Percentiles rank a stretch among this genome's conserved stretches.
Conservation (phyloP, 768 basidiomycete genomes). For the Termitomyces sp. region DNA sequence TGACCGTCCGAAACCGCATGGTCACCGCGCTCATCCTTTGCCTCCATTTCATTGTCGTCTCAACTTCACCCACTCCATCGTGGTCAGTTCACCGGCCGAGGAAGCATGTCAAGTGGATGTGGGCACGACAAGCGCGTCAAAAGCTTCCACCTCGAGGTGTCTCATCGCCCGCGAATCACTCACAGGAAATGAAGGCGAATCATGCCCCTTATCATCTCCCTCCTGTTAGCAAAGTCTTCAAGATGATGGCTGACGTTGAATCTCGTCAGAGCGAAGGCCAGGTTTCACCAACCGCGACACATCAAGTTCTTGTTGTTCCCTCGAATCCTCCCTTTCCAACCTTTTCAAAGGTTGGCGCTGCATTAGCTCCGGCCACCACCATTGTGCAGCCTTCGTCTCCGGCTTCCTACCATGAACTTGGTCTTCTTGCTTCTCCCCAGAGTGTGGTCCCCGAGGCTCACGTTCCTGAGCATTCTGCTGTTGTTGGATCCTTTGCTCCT, state of each 20-base stretch:
- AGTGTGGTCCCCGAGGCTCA: neutral
- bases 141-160: neutral
- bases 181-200: neutral
- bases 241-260: slow-evolving; percentile 7
- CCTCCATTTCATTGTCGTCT: neutral
- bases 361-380: neutral
- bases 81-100: neutral
- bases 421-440: neutral
- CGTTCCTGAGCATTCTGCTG: neutral
- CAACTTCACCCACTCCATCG: neutral
- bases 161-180: neutral
- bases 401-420: neutral
- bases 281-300: neutral
- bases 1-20: neutral
- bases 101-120: neutral
- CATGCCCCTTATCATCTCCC: slow-evolving; percentile 4
- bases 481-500: neutral
- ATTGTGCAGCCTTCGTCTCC: neutral
- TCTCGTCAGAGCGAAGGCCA: neutral
- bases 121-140: slow-evolving; percentile 1
- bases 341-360: neutral
- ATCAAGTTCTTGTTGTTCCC: neutral
- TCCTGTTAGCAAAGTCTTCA: slow-evolving; percentile 15
- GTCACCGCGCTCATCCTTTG: neutral
- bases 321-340: neutral